A percentile compares a stretch with the other conserved stretches of the same genome.
Evolutionary conservation across 805 yeast genomes (phyloP).

Genomic region (Saturnispora galanensis): DNA sequence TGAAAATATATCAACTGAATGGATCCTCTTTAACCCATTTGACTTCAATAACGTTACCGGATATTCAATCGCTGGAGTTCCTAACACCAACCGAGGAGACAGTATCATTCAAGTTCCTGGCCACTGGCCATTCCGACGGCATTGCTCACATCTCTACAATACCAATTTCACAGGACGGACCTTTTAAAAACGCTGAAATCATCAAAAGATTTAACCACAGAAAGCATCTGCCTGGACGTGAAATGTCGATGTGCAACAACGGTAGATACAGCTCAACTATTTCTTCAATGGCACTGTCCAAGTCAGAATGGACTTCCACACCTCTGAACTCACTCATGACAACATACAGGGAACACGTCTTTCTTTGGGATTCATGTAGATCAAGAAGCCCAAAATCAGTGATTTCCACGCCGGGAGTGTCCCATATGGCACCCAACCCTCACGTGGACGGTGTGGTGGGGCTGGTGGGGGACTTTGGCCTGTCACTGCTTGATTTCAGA

Average conservation of each 20-base stretch:
- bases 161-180: slow-evolving; percentile 35
- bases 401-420: slow-evolving; percentile 40
- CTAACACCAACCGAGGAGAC: slow-evolving; percentile 16
- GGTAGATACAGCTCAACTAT: slow-evolving; percentile 20
- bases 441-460: slow-evolving; percentile 45
- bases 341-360: slow-evolving; percentile 57
- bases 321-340: slow-evolving; percentile 44
- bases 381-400: slow-evolving; percentile 50
- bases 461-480: slow-evolving; percentile 61
- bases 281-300: slow-evolving; percentile 29
- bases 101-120: slow-evolving; percentile 30
- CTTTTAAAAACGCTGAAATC: slow-evolving; percentile 53
- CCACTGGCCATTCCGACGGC: slow-evolving; percentile 76
- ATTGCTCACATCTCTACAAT: slow-evolving; percentile 60
- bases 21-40: slow-evolving; percentile 40
- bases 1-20: slow-evolving; percentile 39
- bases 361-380: slow-evolving; percentile 65
- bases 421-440: slow-evolving; percentile 40
- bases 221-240: slow-evolving; percentile 36
- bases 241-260: slow-evolving; percentile 12
- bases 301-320: slow-evolving; percentile 33
- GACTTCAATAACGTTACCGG: slow-evolving; percentile 49
- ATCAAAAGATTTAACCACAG: slow-evolving; percentile 71
- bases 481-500: slow-evolving; percentile 65
- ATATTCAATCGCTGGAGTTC: slow-evolving; percentile 47